Evolutionary conservation across 768 basidiomycete genomes (phyloP), one percentile per base, ranked within the genome.

Genomic region (Auriscalpium microsporum): DNA sequence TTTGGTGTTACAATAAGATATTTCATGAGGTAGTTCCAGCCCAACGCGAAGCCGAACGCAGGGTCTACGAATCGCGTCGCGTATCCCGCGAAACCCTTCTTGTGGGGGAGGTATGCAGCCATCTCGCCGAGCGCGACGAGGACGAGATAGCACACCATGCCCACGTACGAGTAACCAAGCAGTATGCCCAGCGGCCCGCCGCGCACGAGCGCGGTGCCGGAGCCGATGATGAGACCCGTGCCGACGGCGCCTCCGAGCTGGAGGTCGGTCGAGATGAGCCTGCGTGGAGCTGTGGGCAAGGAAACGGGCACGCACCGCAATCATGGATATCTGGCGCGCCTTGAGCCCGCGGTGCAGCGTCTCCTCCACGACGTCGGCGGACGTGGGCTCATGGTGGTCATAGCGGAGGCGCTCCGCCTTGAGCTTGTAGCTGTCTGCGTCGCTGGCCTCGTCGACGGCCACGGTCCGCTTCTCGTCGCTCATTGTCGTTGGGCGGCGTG

Each of bases 51-150:
- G 40, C 81, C 83, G 46, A 84, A 74, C 19, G 83, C 82, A 50
- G 84, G 83, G 65, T 86, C 84, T 19, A 80, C 78, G 61, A 83
- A 83, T 48, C 84, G 78, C 2, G 81, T 78, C 0, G 82, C 81
- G 62, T 83, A 83, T 2, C 81, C 82, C 52, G 68, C 61, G 58
- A 72, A 75, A 14, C 80, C 82, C 58, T 80, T 80, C 67, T 84
- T 83, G 68, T 82, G 80, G 14, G 80, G 80, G 42, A 79, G 65
- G 62, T 73, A 71, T 33, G 70, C 65, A n/a, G 64, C 55, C 65
- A 72, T 73, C 59, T 72, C 68, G 8, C 68, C 70, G 2, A 73
- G 71, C 9, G 76, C 72, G 42, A 79, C 69, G 79, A 83, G 81
- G 54, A 81, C 82, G 53, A 83, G 68, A 65, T 79, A 81, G 64